A percentile compares a stretch with the other conserved stretches of the same genome.
Conservation (phyloP, 1,284 basidiomycete genomes). For the Anthracocystis panici-leucophaei region DNA sequence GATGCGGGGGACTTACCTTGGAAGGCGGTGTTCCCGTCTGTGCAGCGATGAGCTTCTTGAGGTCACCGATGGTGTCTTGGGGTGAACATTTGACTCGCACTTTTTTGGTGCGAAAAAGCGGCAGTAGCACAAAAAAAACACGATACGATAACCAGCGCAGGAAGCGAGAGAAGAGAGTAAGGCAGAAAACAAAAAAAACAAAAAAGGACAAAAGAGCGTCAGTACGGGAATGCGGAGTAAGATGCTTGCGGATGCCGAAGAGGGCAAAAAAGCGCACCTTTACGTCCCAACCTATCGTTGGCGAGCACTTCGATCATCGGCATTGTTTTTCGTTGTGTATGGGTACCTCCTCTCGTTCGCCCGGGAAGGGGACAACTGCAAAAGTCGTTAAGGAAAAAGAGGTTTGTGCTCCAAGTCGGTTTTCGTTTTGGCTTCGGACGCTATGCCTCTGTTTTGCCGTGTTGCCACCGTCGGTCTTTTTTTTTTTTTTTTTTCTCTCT, state of each 20-base stretch:
- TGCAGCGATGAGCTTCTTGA: slow-evolving; percentile 95
- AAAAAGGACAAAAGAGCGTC: too few species aligned
- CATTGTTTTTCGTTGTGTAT: slow-evolving; percentile 43
- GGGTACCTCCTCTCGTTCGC: too few species aligned
- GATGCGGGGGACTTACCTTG: slow-evolving; percentile 69
- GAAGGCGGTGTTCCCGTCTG: slow-evolving; percentile 87
- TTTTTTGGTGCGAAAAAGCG: slow-evolving; percentile 18
- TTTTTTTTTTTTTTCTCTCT: too few species aligned
- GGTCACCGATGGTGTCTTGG: slow-evolving; percentile 94
- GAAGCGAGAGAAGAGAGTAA: not conserved
- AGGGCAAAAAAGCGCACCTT: slow-evolving; percentile 75
- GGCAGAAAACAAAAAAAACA: not conserved
- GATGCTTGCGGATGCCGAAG: too few species aligned
- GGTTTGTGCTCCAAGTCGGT: not conserved
- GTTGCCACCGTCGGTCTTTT: too few species aligned
- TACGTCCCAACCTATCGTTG: slow-evolving; percentile 94
- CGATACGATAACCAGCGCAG: not conserved
- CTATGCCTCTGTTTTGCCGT: too few species aligned
- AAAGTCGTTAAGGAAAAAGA: too few species aligned
- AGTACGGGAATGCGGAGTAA: too few species aligned
- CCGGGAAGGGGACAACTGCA: too few species aligned
- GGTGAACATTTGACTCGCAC: slow-evolving; percentile 72
- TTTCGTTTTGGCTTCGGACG: too few species aligned
- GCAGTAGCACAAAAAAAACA: not conserved
- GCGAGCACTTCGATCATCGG: slow-evolving; percentile 84